Base-by-base conservation (phyloP, 2,329 filamentous ascomycete species). In the Lomentospora prolificans region DNA sequence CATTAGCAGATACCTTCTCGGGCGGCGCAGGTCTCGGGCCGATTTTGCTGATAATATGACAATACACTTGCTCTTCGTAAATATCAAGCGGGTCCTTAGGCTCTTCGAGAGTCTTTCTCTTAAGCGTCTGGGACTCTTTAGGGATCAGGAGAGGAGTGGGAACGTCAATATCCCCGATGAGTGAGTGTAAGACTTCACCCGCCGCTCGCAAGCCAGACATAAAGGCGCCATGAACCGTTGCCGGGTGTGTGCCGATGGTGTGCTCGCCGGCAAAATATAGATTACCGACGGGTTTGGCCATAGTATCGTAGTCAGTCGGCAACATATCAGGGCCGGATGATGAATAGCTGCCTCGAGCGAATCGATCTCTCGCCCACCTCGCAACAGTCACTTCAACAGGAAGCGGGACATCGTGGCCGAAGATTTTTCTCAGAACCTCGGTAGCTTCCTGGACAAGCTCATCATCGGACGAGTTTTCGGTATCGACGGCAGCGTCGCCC, bases 191-290 rank as follows among this genome's bases (percentile, higher is more conserved):
- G 2, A 99, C 81, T 65, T 97, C 91, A 3, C 88, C 86, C 9
- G 94, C 94, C 3, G 87, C 94, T 52, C 94, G 85, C 4, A 99
- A 76, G 2, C 94, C 95, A 2, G 94, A 96, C 3, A 99, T 75
- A 66, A 97, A 99, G 7, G 94, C 95, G 4, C 94, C 94, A 62
- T 99, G 94, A 0, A 99, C 94, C 2, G 94, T 99, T 30, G 95
- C 94, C 10, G 95, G 94, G 66, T 99, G 91, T 0, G 90, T 96
- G 50, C 89, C 90, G 63, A 89, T 96, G 1, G 95, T 99, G 58
- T 96, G 94, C 70, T 99, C 94, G 51, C 94, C 94, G 14, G 92
- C 94, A 69, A 99, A 99, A 70, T 92, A 89, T 7, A 99, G 75
- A 60, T 95, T 95, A 30, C 90, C 91, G 30, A 96, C 77, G 1